These are phyloP conservation scores for Escallonia herrerae DNA, from an alignment of 129 eudicot genomes.

Conservation along the genomic window DNA sequence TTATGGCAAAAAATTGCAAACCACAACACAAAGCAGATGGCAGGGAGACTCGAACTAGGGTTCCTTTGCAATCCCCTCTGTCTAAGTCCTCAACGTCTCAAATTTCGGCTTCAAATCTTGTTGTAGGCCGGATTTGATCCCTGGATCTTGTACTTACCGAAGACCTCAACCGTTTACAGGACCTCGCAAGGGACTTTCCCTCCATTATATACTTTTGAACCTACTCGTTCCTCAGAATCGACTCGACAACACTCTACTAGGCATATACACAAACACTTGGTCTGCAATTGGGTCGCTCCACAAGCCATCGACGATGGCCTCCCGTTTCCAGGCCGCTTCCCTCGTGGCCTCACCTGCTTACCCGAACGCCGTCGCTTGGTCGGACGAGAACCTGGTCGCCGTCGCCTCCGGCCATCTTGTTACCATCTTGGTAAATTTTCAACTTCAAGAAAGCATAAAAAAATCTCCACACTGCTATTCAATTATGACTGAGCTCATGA, in stretches of 20 bases:
- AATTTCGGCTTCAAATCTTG: neutral
- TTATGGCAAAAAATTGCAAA: no score
- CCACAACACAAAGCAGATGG: neutral
- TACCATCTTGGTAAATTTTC: slow-evolving; percentile 54
- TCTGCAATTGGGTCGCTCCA: neutral
- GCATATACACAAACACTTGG: neutral
- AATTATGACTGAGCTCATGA: no score
- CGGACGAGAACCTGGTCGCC: slow-evolving; percentile 79
- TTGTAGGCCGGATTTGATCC: neutral
- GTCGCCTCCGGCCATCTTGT: slow-evolving; percentile 69
- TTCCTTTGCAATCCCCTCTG: neutral
- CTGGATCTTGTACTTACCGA: neutral
- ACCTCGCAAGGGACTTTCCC: neutral
- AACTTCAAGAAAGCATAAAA: no score
- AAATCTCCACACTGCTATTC: no score
- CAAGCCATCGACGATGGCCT: slow-evolving; percentile 24
- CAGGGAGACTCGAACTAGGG: neutral
- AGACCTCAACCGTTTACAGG: no score
- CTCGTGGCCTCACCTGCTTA: slow-evolving; percentile 63
- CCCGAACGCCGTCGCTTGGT: slow-evolving; percentile 84
- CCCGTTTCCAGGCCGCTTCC: slow-evolving; percentile 66
- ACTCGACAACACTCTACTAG: neutral
- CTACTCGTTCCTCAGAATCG: neutral
- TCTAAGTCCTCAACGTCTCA: no score
- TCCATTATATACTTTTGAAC: neutral